phyloP scores from a whole-genome alignment of 192 early-diverging fungal species.

The Mycoemilia scoparia region DNA sequence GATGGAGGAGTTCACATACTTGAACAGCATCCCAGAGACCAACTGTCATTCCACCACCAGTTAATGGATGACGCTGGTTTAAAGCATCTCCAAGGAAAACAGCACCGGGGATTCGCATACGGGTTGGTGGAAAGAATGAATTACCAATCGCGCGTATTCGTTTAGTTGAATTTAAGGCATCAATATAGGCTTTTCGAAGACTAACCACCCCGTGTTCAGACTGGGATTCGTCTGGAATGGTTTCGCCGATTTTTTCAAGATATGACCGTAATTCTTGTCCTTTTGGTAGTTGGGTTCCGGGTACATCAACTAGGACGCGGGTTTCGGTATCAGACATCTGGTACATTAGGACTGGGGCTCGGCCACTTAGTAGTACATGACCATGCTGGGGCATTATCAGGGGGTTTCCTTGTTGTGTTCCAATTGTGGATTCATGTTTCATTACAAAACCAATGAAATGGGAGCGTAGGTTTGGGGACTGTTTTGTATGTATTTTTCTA shows the following conservation, averaged over 20 bases:
- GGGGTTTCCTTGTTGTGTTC: constrained; percentile 6
- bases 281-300: constrained; percentile 57
- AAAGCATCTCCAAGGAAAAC: constrained; percentile 85
- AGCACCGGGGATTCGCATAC: constrained; percentile 52
- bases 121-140: constrained; percentile 68
- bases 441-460: constrained; percentile 27
- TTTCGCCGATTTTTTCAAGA: constrained; percentile 14
- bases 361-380: constrained; percentile 74
- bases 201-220: too few relatives aligned
- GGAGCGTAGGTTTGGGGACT: constrained; percentile 11
- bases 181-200: constrained; percentile 37
- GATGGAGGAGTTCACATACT: constrained; percentile 40
- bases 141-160: constrained; percentile 77
- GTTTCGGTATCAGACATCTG: constrained; percentile 78
- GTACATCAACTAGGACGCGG: constrained; percentile 78
- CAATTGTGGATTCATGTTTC: constrained; percentile 15
- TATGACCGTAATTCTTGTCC: constrained; percentile 22
- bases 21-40: constrained; percentile 81
- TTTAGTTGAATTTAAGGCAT: constrained; percentile 42
- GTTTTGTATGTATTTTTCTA: constrained; percentile 32
- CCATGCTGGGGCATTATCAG: constrained; percentile 77
- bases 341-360: constrained; percentile 78
- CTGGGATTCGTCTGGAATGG: too few relatives aligned
- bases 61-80: constrained; percentile 91
- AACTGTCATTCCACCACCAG: constrained; percentile 95